phyloP scores from a whole-genome alignment of 2,329 filamentous ascomycete species.

The Claviceps fusiformis region DNA sequence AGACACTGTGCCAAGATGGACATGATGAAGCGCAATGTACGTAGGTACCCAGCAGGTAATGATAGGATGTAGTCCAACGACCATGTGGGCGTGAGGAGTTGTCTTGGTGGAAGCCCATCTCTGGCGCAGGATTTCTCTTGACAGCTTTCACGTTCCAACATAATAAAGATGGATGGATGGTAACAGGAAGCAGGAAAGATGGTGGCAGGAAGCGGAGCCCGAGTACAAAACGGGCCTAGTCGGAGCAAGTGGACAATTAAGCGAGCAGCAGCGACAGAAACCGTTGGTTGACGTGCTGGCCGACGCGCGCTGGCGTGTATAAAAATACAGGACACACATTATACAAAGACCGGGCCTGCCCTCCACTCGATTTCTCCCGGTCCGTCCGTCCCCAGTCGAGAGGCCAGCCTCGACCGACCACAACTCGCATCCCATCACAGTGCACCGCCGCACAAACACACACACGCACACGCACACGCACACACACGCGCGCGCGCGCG shows the following conservation, averaged over 20 bases:
- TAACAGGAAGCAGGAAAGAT: background rate
- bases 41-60: too few relatives aligned
- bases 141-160: background rate
- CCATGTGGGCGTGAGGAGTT: too few relatives aligned
- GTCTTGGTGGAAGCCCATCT: too few relatives aligned
- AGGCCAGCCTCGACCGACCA: constrained; percentile 1
- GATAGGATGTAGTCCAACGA: background rate
- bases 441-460: constrained; percentile 1
- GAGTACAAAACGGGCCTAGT: constrained; percentile 15
- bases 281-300: constrained; percentile 18
- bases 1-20: background rate
- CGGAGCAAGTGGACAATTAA: constrained; percentile 23
- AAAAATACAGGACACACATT: constrained; percentile 31
- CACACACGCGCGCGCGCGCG: background rate
- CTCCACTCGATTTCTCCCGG: constrained; percentile 27
- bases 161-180: background rate
- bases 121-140: background rate
- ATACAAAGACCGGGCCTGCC: constrained; percentile 30
- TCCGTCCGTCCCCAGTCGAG: constrained; percentile 10
- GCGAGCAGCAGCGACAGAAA: constrained; percentile 20
- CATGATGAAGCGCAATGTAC: background rate
- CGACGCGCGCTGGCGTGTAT: constrained; percentile 22
- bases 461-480: background rate
- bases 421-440: background rate
- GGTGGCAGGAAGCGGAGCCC: constrained; percentile 1